A percentile compares a stretch with the other conserved stretches of the same genome.
These are phyloP conservation scores for Lyophyllum decastes DNA, from an alignment of 768 basidiomycete species.

Conservation along the genomic window DNA sequence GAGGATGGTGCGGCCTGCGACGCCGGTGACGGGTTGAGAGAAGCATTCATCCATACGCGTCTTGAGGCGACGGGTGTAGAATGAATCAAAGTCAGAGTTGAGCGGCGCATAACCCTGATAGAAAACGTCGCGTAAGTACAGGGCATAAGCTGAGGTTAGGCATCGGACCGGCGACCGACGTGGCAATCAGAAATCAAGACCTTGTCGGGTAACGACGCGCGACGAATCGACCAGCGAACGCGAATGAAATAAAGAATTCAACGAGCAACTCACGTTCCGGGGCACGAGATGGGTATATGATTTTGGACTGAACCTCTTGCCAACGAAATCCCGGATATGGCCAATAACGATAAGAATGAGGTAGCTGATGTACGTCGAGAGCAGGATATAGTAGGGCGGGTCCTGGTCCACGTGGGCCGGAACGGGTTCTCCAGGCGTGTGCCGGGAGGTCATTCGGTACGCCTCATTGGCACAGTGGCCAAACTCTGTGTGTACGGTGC, in stretches of 20 bases:
- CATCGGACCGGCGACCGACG: too few relatives aligned
- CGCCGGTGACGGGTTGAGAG: constrained; percentile 88
- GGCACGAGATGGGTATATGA: constrained; percentile 84
- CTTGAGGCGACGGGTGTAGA: constrained; percentile 97
- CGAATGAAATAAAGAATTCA: too few relatives aligned
- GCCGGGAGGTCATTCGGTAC: constrained; percentile 69
- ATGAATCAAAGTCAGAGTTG: constrained; percentile 98
- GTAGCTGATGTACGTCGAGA: constrained; percentile 93
- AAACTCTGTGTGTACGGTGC: constrained; percentile 86
- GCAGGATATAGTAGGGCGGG: constrained; percentile 89
- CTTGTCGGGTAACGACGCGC: not conserved
- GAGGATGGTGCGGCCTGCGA: constrained; percentile 90
- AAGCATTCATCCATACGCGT: constrained; percentile 95
- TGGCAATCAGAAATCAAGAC: not conserved
- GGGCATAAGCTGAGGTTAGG: constrained; percentile 5
- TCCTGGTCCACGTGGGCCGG: constrained; percentile 68
- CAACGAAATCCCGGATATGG: constrained; percentile 93
- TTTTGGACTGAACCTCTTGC: constrained; percentile 73
- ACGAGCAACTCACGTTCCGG: constrained; percentile 60
- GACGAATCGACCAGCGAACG: too few relatives aligned
- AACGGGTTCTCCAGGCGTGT: constrained; percentile 52
- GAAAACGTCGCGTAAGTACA: not conserved
- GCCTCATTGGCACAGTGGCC: constrained; percentile 84
- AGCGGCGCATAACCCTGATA: constrained; percentile 91
- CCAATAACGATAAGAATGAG: constrained; percentile 90